Percentiles rank a stretch among this genome's conserved stretches.
phyloP scores from a whole-genome alignment of 129 eudicot species.

The Artemisia annua region DNA sequence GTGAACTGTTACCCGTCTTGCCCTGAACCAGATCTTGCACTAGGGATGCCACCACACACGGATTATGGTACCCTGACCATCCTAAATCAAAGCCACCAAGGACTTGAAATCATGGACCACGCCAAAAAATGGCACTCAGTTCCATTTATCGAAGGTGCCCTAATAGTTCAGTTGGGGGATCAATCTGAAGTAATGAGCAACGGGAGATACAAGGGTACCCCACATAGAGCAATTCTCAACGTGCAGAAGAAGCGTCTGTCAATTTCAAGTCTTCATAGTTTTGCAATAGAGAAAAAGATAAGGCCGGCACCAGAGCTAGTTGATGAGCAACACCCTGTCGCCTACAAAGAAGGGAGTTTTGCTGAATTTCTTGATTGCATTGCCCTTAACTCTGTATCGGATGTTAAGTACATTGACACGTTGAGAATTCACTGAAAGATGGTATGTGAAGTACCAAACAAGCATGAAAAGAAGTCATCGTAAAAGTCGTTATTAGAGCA shows the following conservation, averaged over 20 bases:
- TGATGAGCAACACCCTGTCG: conserved; percentile 49
- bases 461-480: neutral
- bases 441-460: conserved; percentile 15
- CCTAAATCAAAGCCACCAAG: conserved; percentile 52
- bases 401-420: conserved; percentile 60
- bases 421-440: conserved; percentile 37
- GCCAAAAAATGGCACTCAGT: conserved; percentile 55
- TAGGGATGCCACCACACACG: conserved; percentile 73
- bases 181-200: conserved; percentile 71
- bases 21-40: conserved; percentile 65
- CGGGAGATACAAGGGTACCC: conserved; percentile 56
- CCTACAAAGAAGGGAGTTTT: conserved; percentile 64
- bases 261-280: conserved; percentile 71
- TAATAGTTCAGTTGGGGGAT: conserved; percentile 68
- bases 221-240: conserved; percentile 56
- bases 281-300: conserved; percentile 47
- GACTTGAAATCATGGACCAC: conserved; percentile 57
- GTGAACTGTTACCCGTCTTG: conserved; percentile 72
- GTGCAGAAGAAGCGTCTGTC: conserved; percentile 47
- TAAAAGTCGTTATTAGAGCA: neutral
- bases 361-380: conserved; percentile 52
- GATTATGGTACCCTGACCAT: conserved; percentile 64
- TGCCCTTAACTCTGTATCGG: conserved; percentile 41
- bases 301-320: conserved; percentile 61
- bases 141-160: conserved; percentile 48